A percentile compares a stretch with the other conserved stretches of the same genome.
Conservation (phyloP, 768 basidiomycete species). For the Tricholoma furcatifolium region DNA sequence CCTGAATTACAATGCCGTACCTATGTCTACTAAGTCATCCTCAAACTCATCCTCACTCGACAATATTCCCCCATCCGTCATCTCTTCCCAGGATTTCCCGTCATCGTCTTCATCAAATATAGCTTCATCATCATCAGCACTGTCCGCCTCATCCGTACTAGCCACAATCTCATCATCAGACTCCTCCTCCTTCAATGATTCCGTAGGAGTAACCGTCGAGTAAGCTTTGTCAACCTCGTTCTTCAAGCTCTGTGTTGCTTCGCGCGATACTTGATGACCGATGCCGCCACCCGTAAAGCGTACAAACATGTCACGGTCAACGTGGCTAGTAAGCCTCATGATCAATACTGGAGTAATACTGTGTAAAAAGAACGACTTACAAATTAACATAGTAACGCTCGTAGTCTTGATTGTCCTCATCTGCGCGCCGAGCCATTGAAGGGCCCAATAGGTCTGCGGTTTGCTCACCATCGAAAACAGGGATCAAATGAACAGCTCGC, state of each 20-base stretch:
- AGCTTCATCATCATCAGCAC: too few species aligned
- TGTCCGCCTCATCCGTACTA: too few species aligned
- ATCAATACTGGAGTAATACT: background rate
- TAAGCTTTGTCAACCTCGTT: background rate
- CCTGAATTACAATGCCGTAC: too few species aligned
- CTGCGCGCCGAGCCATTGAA: conserved; percentile 13
- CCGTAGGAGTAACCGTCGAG: too few species aligned
- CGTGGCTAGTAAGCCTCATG: conserved; percentile 29
- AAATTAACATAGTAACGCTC: conserved; percentile 26
- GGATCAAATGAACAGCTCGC: conserved; percentile 34
- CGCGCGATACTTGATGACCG: conserved; percentile 19
- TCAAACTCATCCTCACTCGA: too few species aligned
- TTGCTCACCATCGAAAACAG: too few species aligned
- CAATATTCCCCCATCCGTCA: too few species aligned
- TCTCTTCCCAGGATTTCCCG: too few species aligned
- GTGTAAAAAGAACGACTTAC: conserved; percentile 26
- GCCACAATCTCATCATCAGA: too few species aligned
- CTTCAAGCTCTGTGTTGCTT: background rate
- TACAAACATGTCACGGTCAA: conserved; percentile 39
- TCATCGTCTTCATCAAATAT: too few species aligned
- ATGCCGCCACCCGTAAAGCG: conserved; percentile 27
- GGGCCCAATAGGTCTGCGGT: conserved; percentile 15
- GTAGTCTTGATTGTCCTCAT: conserved; percentile 14
- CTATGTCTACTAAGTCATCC: too few species aligned
- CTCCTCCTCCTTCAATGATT: too few species aligned